Base-by-base conservation (phyloP, 2,329 filamentous ascomycete species). In the Diaporthe sp. region DNA sequence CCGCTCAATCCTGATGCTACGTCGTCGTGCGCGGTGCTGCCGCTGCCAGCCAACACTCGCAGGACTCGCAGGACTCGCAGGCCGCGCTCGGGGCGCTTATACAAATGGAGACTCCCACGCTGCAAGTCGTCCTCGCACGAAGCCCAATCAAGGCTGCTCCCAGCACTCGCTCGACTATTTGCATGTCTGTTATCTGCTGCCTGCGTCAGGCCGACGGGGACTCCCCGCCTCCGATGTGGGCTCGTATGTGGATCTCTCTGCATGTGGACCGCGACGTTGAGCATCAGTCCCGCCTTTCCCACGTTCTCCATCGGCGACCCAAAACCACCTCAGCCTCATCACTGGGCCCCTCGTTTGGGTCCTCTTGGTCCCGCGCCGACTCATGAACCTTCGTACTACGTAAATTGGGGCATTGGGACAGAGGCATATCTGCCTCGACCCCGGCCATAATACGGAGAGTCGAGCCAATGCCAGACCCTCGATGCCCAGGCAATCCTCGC, bases 41-140 rank as follows among this genome's bases (percentile, higher is more conserved):
- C 9, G 19, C 25, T 55, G 51, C 51, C 65, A 39, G 7, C 28
- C 55, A 58, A 34, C 49, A 34, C 61, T 39, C 34, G 65, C 65
- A 68, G 65, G 31, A 34, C 61, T 53, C 34, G 65, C 65, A 68
- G 65, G 31, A 34, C 61, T 53, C 34, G 65, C 65, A 68, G 65
- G 31, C 31, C 65, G 46, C 65, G 46, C 65, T 53, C 65, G 65
- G 65, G 65, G 65, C 65, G 65, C 65, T 28, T 68, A 68, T 68
- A 68, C 65, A 4, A 42, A 68, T 53, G 65, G 65, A 68, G 65
- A 68, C 22, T 31, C 31, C 34, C 44, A 25, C 22, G 46, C 65
- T 55, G 65, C 65, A 53, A 53, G 46, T 39, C 31, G 65, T 53
- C 34, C 7, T 55, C 65, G 34, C 65, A 13, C 65, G 46, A 69